phyloP scores from a whole-genome alignment of 805 yeast species.

The Spathaspora passalidarum region DNA sequence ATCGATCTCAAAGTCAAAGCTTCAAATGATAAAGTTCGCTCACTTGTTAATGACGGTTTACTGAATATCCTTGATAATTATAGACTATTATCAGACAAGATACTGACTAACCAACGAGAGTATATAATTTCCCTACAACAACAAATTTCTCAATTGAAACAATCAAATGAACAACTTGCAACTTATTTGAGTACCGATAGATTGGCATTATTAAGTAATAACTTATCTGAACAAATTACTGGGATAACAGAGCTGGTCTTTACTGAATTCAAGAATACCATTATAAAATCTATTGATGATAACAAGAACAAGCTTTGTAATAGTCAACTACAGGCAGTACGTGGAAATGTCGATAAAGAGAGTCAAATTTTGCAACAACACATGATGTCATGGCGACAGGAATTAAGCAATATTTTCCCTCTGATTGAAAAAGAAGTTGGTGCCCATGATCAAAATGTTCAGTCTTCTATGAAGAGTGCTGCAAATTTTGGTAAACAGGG shows the following conservation, averaged over 20 bases:
- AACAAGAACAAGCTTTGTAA: background rate
- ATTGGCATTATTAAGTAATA: conserved; percentile 1
- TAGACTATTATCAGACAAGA: background rate
- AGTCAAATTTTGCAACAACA: background rate
- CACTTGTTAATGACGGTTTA: conserved; percentile 4
- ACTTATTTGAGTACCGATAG: conserved; percentile 15
- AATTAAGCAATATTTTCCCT: background rate
- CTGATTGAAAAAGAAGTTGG: background rate
- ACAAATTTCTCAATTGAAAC: conserved; percentile 10
- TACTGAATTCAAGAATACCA: background rate
- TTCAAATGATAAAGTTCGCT: conserved; percentile 1
- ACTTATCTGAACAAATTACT: background rate
- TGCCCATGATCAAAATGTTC: background rate
- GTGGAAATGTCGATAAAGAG: conserved; percentile 3
- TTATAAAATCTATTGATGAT: background rate
- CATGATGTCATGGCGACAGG: conserved; percentile 3
- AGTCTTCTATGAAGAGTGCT: too few species aligned
- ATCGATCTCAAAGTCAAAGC: background rate
- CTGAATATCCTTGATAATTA: conserved; percentile 1
- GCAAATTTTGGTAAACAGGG: background rate
- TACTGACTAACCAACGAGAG: conserved; percentile 3
- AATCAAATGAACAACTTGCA: conserved; percentile 13
- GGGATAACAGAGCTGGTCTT: background rate
- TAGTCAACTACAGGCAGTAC: background rate
- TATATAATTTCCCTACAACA: conserved; percentile 4